These are phyloP conservation scores for Cyclotella kingstonii DNA, from an alignment of 108 stramenopile genomes.

Conservation along the genomic window DNA sequence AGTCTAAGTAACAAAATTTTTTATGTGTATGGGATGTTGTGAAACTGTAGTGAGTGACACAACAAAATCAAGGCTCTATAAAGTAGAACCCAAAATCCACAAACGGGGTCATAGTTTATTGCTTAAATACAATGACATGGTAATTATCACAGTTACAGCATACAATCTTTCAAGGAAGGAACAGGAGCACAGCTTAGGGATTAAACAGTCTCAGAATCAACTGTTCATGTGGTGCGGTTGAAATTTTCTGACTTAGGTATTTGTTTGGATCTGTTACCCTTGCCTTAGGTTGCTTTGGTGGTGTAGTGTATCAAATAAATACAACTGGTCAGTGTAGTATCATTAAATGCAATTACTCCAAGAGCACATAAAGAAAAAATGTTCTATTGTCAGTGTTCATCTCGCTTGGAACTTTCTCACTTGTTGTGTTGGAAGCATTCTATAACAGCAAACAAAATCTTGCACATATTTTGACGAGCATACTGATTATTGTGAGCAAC, in stretches of 20 bases:
- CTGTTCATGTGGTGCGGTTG: neutral
- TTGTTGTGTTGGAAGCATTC: neutral
- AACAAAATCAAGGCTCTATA: too few species aligned
- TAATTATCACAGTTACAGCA: conserved; percentile 23
- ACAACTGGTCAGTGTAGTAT: conserved; percentile 17
- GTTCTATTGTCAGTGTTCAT: conserved; percentile 1
- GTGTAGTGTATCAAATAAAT: conserved; percentile 19
- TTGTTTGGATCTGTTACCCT: neutral
- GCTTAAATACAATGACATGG: conserved; percentile 24
- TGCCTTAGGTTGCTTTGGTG: conserved; percentile 41
- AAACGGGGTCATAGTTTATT: too few species aligned
- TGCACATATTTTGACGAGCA: neutral
- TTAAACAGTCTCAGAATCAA: neutral
- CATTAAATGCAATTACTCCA: conserved; percentile 28
- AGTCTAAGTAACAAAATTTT: too few species aligned
- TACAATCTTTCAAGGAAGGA: conserved; percentile 15
- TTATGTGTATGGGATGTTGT: too few species aligned
- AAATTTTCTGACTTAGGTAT: neutral
- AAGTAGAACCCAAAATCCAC: too few species aligned
- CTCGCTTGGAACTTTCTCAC: conserved; percentile 10
- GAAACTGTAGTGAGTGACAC: too few species aligned
- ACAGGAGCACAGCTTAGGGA: conserved; percentile 13
- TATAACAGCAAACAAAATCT: neutral
- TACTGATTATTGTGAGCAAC: neutral
- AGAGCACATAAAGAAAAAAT: neutral